Evolutionary conservation across 805 yeast genomes (phyloP).

Genomic region (Dipodascus albidus): DNA sequence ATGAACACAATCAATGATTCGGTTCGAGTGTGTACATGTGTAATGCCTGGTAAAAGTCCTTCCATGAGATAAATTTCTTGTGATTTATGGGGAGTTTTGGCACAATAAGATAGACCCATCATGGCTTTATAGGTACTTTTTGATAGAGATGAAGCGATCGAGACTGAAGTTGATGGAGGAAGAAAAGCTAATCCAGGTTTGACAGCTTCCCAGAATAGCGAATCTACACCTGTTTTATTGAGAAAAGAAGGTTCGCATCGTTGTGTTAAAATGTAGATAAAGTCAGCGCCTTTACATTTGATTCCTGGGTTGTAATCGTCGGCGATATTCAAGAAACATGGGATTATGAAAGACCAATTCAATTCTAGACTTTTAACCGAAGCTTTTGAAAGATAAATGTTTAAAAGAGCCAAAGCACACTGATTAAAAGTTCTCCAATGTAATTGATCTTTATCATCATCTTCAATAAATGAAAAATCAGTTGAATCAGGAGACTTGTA

Average conservation of each 20-base stretch:
- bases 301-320: conserved; percentile 19
- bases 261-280: conserved; percentile 9
- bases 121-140: conserved; percentile 33
- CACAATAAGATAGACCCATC: conserved; percentile 26
- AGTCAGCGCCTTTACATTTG: conserved; percentile 17
- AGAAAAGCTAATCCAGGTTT: conserved; percentile 20
- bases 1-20: conserved; percentile 13
- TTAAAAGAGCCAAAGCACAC: conserved; percentile 5
- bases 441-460: conserved; percentile 1
- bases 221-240: conserved; percentile 17
- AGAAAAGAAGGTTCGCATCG: conserved; percentile 8
- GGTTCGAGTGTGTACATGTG: conserved; percentile 10
- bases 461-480: not conserved
- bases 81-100: not conserved
- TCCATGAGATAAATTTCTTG: conserved; percentile 24
- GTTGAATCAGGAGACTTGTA: not conserved
- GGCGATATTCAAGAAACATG: conserved; percentile 20
- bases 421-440: not conserved
- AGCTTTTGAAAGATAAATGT: conserved; percentile 3
- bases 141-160: conserved; percentile 12
- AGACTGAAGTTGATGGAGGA: conserved; percentile 21
- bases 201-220: conserved; percentile 21
- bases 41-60: conserved; percentile 17
- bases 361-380: not conserved
- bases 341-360: conserved; percentile 23